These are phyloP conservation scores for Huntiella moniliformis DNA, from an alignment of 2,329 filamentous ascomycete genomes.

Conservation along the genomic window DNA sequence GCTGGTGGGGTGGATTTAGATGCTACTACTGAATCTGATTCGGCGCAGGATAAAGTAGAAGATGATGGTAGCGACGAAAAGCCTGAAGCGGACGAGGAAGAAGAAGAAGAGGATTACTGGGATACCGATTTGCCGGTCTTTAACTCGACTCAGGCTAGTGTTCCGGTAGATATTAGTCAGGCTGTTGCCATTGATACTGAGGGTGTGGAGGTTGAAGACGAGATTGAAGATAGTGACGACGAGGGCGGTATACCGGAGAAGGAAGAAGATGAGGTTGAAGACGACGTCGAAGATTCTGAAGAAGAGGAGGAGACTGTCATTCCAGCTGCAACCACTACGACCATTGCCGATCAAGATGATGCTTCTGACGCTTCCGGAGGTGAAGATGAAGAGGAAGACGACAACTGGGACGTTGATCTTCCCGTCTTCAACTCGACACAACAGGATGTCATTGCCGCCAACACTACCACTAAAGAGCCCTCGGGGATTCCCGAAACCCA, in stretches of 20 bases:
- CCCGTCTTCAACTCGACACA: slow-evolving; percentile 10
- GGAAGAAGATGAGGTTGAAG: neutral
- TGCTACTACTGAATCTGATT: no score
- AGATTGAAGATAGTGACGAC: neutral
- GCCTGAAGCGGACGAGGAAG: neutral
- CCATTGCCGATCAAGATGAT: neutral
- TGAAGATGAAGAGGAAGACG: neutral
- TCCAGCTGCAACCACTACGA: neutral
- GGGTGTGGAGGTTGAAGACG: neutral
- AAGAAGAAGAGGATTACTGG: slow-evolving; percentile 6
- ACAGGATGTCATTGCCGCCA: no score
- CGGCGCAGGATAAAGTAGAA: neutral
- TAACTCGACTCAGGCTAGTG: slow-evolving; percentile 7
- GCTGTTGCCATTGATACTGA: neutral
- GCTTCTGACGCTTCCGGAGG: neutral
- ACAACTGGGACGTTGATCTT: slow-evolving; percentile 8
- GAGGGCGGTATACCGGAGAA: neutral
- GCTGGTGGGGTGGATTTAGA: slow-evolving; percentile 5
- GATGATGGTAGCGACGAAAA: neutral
- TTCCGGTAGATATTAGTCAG: slow-evolving; percentile 5
- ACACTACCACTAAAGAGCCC: no score
- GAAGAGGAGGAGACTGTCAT: neutral
- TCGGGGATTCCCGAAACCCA: no score
- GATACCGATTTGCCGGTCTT: slow-evolving; percentile 9
- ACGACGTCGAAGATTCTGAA: neutral